Evolutionary conservation across 1,139 yeast genomes (phyloP).

Genomic region (Magnusiomyces tetraspermus): DNA sequence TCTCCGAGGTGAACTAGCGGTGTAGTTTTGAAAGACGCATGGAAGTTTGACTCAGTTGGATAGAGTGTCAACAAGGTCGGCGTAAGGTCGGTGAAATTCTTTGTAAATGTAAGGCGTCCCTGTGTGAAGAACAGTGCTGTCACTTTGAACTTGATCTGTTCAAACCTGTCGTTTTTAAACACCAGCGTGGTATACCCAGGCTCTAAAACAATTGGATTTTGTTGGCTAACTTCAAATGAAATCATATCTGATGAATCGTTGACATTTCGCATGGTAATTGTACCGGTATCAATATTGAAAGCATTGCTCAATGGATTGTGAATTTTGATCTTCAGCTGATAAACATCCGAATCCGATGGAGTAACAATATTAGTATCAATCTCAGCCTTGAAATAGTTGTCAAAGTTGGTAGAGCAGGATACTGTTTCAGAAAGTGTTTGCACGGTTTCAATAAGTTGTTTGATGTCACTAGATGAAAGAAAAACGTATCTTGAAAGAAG

Average conservation of each 20-base stretch:
- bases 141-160: slow-evolving; percentile 25
- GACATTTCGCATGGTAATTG: slow-evolving; percentile 12
- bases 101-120: slow-evolving; percentile 22
- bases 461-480: slow-evolving; percentile 16
- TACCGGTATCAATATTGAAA: slow-evolving; percentile 12
- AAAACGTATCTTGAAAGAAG: slow-evolving; percentile 25
- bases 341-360: slow-evolving; percentile 6
- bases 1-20: slow-evolving; percentile 17
- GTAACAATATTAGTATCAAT: slow-evolving; percentile 10
- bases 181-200: slow-evolving; percentile 10
- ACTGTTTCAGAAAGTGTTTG: slow-evolving; percentile 13
- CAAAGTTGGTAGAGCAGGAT: slow-evolving; percentile 10
- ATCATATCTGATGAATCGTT: slow-evolving; percentile 11
- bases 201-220: slow-evolving; percentile 6
- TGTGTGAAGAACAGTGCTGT: slow-evolving; percentile 19
- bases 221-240: slow-evolving; percentile 8
- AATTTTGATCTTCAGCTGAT: slow-evolving; percentile 12
- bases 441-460: slow-evolving; percentile 18
- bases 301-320: slow-evolving; percentile 12
- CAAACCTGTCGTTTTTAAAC: slow-evolving; percentile 21
- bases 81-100: slow-evolving; percentile 19
- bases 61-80: slow-evolving; percentile 18
- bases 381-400: slow-evolving; percentile 9
- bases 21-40: slow-evolving; percentile 19
- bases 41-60: slow-evolving; percentile 19